phyloP scores from a whole-genome alignment of 306 rosid species.

The Fagus crenata region DNA sequence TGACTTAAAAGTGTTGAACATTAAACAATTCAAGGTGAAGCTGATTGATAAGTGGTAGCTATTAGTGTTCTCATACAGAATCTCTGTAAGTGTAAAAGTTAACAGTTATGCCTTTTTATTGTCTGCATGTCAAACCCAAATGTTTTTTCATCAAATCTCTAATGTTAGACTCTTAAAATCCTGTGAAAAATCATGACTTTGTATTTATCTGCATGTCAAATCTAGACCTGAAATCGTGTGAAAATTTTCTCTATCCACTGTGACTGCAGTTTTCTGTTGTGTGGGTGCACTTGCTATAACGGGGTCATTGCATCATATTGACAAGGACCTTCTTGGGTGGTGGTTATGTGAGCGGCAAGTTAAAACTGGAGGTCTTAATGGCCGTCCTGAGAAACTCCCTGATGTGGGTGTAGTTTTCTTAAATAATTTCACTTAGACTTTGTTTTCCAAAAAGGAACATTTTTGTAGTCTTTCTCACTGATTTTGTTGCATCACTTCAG shows the following conservation, averaged over 20 bases:
- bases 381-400: conserved; percentile 89
- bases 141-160: too few species aligned
- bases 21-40: too few species aligned
- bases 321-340: conserved; percentile 95
- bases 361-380: conserved; percentile 87
- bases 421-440: background rate
- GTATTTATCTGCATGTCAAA: background rate
- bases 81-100: too few species aligned
- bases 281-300: conserved; percentile 87
- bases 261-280: conserved; percentile 85
- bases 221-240: conserved; percentile 3
- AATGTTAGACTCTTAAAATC: too few species aligned
- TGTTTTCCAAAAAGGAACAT: background rate
- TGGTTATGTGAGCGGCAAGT: conserved; percentile 97
- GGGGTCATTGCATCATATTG: conserved; percentile 77
- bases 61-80: too few species aligned
- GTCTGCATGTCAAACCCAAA: too few species aligned
- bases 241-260: conserved; percentile 17
- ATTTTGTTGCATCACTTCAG: conserved; percentile 39
- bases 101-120: too few species aligned
- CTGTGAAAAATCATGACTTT: background rate
- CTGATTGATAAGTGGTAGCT: too few species aligned
- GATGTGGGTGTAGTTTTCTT: conserved; percentile 52
- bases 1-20: too few species aligned
- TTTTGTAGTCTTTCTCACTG: conserved; percentile 8